phyloP scores from a whole-genome alignment of 2,329 filamentous ascomycete species.

The Arthrobotrys entomopaga region DNA sequence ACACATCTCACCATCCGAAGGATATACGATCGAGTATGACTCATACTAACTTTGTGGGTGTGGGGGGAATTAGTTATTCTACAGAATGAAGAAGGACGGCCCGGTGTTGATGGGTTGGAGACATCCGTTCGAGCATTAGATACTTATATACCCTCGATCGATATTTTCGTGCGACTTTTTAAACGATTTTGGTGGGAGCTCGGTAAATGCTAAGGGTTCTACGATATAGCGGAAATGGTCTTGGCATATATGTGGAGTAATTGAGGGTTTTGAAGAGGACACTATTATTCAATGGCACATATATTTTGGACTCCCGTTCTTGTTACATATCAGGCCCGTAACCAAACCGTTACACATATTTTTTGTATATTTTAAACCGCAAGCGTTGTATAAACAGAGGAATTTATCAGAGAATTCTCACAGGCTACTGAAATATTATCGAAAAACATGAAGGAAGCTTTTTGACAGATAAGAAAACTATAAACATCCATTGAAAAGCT shows the following conservation, averaged over 20 bases:
- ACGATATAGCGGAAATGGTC: too few relatives aligned
- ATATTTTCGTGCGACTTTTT: too few relatives aligned
- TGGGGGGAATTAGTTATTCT: constrained; percentile 76
- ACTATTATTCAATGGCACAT: too few relatives aligned
- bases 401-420: neutral
- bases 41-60: too few relatives aligned
- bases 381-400: constrained; percentile 39
- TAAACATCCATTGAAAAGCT: constrained; percentile 28
- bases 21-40: constrained; percentile 55
- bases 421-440: neutral
- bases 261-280: too few relatives aligned
- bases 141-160: constrained; percentile 5
- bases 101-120: constrained; percentile 89
- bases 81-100: constrained; percentile 96
- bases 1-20: constrained; percentile 45
- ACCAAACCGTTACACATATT: neutral
- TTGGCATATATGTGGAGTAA: too few relatives aligned
- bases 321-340: neutral
- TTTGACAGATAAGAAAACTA: constrained; percentile 1
- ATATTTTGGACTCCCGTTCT: too few relatives aligned
- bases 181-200: too few relatives aligned
- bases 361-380: constrained; percentile 40
- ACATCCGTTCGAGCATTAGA: constrained; percentile 94
- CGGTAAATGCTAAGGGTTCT: too few relatives aligned
- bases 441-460: neutral